Conservation (phyloP, 1,284 basidiomycete genomes). For the Moesziomyces sp. region DNA sequence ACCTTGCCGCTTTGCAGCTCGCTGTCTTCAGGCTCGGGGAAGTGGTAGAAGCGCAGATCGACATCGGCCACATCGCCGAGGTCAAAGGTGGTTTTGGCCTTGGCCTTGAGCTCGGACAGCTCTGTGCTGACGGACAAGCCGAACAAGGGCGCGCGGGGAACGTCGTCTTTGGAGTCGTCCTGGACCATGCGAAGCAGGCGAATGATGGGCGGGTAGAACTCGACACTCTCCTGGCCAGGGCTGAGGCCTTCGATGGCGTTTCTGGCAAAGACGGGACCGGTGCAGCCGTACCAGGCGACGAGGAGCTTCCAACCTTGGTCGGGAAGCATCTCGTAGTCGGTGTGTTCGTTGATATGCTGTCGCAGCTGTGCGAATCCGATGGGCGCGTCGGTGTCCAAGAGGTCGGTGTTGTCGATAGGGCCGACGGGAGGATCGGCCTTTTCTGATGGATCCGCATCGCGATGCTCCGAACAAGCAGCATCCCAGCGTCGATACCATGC, state of each 20-base stretch:
- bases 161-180: conserved; percentile 54
- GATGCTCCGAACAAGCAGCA: conserved; percentile 76
- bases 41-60: conserved; percentile 47
- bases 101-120: conserved; percentile 52
- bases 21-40: conserved; percentile 34
- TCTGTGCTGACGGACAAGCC: conserved; percentile 54
- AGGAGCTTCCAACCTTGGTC: conserved; percentile 79
- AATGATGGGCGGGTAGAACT: conserved; percentile 81
- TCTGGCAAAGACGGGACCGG: conserved; percentile 74
- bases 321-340: conserved; percentile 83
- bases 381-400: conserved; percentile 71
- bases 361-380: conserved; percentile 48
- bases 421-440: conserved; percentile 74
- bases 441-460: conserved; percentile 76
- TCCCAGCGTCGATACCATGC: conserved; percentile 81
- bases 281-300: conserved; percentile 77
- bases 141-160: conserved; percentile 24
- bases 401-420: conserved; percentile 77
- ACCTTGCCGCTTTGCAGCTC: conserved; percentile 27
- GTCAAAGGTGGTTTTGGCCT: conserved; percentile 46
- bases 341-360: conserved; percentile 73
- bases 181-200: conserved; percentile 72
- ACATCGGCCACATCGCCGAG: conserved; percentile 30
- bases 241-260: conserved; percentile 72
- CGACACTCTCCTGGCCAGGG: conserved; percentile 73